These are phyloP conservation scores for Lentinus tigrinus DNA, from an alignment of 768 basidiomycete species.

Conservation along the genomic window DNA sequence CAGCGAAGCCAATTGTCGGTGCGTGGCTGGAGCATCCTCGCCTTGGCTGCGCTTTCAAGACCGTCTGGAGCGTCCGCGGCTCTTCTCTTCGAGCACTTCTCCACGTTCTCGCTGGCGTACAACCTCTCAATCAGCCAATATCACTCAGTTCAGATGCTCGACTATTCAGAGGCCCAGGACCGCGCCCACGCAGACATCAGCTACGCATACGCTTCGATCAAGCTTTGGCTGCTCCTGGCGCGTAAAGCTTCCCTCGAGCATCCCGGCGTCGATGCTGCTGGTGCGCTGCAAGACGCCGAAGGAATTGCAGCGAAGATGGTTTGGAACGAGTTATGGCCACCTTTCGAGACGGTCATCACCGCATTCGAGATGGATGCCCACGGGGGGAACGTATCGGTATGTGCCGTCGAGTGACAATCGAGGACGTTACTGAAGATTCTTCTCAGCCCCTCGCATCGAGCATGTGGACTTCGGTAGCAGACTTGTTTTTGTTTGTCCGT, in stretches of 20 bases:
- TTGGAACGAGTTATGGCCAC: conserved; percentile 80
- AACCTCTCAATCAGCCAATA: conserved; percentile 42
- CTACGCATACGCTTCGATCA: conserved; percentile 66
- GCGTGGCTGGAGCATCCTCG: conserved; percentile 66
- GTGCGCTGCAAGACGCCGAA: conserved; percentile 16
- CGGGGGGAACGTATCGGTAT: conserved; percentile 33
- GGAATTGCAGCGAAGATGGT: conserved; percentile 37
- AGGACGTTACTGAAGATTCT: neutral
- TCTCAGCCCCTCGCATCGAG: conserved; percentile 52
- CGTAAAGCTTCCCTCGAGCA: conserved; percentile 28
- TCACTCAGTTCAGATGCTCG: conserved; percentile 29
- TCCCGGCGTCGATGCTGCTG: neutral
- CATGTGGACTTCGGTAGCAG: conserved; percentile 60
- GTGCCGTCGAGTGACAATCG: neutral
- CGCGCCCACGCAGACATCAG: conserved; percentile 59
- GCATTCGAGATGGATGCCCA: conserved; percentile 49
- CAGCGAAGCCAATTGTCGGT: conserved; percentile 30
- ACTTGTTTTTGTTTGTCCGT: conserved; percentile 62
- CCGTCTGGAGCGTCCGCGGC: conserved; percentile 37
- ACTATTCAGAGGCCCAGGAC: conserved; percentile 33
- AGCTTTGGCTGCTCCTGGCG: conserved; percentile 67
- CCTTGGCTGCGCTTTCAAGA: conserved; percentile 48
- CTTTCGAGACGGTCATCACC: conserved; percentile 55
- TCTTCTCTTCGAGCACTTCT: conserved; percentile 50
- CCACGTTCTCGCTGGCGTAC: conserved; percentile 48